phyloP scores from a whole-genome alignment of 208 protist genomes.

The Leishmania tropica region DNA sequence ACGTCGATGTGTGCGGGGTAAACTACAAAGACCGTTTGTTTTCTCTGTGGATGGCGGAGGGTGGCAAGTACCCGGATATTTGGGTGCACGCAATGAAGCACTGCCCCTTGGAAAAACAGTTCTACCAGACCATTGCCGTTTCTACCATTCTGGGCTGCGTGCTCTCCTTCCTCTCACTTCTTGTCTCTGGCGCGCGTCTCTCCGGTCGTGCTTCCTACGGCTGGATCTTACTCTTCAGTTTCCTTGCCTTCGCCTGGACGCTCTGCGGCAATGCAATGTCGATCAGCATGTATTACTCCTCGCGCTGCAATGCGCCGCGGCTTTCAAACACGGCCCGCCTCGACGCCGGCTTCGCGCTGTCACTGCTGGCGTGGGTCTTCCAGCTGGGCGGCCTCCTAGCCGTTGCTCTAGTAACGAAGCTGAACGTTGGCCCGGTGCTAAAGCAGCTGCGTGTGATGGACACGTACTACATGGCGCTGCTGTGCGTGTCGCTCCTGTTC shows the following conservation, averaged over 20 bases:
- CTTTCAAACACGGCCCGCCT: conserved; percentile 38
- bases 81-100: conserved; percentile 19
- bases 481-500: conserved; percentile 40
- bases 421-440: conserved; percentile 60
- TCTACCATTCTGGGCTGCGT: conserved; percentile 43
- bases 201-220: conserved; percentile 43
- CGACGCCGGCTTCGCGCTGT: conserved; percentile 62
- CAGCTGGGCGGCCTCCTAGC: conserved; percentile 43
- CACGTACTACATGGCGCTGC: conserved; percentile 47
- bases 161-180: conserved; percentile 44
- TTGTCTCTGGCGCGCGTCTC: conserved; percentile 37
- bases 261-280: conserved; percentile 59
- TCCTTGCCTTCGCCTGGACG: conserved; percentile 56
- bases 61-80: conserved; percentile 26
- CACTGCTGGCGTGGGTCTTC: conserved; percentile 55
- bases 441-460: conserved; percentile 55
- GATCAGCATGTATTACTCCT: conserved; percentile 48
- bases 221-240: conserved; percentile 49
- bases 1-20: conserved; percentile 29
- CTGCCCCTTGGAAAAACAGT: conserved; percentile 69
- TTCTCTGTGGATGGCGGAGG: conserved; percentile 45
- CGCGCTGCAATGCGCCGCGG: conserved; percentile 41
- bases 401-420: conserved; percentile 41
- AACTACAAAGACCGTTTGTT: conserved; percentile 49
- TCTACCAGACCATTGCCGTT: conserved; percentile 55